Conservation (phyloP, 2,329 filamentous ascomycete genomes). For the Exophiala sp. region DNA sequence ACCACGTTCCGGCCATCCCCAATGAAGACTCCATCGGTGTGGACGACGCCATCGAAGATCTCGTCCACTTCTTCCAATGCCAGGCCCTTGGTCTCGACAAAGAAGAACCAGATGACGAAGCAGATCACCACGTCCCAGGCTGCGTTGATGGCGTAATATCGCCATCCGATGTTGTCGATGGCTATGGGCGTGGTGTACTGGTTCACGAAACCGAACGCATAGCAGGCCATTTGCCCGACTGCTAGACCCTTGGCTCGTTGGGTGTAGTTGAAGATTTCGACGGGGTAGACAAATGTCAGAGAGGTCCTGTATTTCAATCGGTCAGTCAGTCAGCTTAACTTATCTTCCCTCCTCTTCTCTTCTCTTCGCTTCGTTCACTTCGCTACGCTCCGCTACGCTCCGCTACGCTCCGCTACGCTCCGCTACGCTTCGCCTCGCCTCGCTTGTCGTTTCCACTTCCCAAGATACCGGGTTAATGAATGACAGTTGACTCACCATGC, state of each 20-base stretch:
- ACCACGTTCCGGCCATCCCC: no score
- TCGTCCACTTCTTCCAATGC: constrained; percentile 30
- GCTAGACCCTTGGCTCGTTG: constrained; percentile 46
- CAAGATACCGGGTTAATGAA: no score
- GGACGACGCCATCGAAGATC: constrained; percentile 9
- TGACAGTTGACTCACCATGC: no score
- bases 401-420: no score
- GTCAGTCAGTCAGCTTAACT: no score
- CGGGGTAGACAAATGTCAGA: constrained; percentile 44
- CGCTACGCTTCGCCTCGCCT: no score
- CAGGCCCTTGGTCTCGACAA: constrained; percentile 29
- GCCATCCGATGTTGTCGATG: constrained; percentile 42
- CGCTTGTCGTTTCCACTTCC: no score
- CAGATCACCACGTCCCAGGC: constrained; percentile 40
- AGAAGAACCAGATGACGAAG: constrained; percentile 33
- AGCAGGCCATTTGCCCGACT: background rate
- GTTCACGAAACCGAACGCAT: constrained; percentile 1
- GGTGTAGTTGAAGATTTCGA: constrained; percentile 47
- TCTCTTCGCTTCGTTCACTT: no score
- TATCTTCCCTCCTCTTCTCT: no score
- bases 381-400: no score
- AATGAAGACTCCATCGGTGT: no score
- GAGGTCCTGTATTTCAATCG: no score
- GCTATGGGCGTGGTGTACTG: constrained; percentile 34
- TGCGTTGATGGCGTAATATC: constrained; percentile 46